These are phyloP conservation scores for Saturnispora galanensis DNA, from an alignment of 805 yeast species.

Conservation along the genomic window DNA sequence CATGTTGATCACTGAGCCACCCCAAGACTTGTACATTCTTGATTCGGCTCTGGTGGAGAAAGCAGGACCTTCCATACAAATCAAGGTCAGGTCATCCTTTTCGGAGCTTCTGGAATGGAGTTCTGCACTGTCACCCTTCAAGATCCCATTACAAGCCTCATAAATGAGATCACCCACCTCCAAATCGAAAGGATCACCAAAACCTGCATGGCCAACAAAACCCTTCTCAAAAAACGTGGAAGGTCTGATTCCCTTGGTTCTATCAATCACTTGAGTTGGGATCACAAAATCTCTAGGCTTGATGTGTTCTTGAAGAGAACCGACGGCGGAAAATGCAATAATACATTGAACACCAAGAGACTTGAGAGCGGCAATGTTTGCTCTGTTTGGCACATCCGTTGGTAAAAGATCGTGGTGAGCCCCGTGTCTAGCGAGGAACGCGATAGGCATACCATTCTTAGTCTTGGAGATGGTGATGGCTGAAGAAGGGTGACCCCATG, in stretches of 20 bases:
- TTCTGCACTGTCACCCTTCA: constrained; percentile 44
- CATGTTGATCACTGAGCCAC: constrained; percentile 95
- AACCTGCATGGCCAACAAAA: constrained; percentile 93
- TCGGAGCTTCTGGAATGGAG: constrained; percentile 62
- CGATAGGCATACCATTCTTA: constrained; percentile 68
- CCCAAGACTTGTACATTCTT: constrained; percentile 72
- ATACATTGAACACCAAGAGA: constrained; percentile 78
- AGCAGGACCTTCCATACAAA: constrained; percentile 99
- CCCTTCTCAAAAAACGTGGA: constrained; percentile 87
- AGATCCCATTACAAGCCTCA: constrained; percentile 41
- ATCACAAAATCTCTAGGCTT: constrained; percentile 94
- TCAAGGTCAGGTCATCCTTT: constrained; percentile 64
- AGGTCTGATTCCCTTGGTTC: constrained; percentile 91
- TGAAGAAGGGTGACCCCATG: constrained; percentile 96
- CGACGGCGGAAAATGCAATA: constrained; percentile 92
- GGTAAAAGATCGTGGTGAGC: constrained; percentile 83
- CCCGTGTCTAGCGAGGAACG: constrained; percentile 94
- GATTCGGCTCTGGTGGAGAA: constrained; percentile 97
- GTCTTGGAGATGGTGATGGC: constrained; percentile 88
- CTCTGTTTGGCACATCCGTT: constrained; percentile 82
- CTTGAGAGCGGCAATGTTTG: constrained; percentile 94
- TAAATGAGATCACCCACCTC: constrained; percentile 57
- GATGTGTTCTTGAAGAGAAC: constrained; percentile 82
- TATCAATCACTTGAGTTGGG: constrained; percentile 91
- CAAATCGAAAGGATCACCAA: constrained; percentile 92